Base-by-base conservation (phyloP, 345 rosid genomes). In the Mercurialis annua region DNA sequence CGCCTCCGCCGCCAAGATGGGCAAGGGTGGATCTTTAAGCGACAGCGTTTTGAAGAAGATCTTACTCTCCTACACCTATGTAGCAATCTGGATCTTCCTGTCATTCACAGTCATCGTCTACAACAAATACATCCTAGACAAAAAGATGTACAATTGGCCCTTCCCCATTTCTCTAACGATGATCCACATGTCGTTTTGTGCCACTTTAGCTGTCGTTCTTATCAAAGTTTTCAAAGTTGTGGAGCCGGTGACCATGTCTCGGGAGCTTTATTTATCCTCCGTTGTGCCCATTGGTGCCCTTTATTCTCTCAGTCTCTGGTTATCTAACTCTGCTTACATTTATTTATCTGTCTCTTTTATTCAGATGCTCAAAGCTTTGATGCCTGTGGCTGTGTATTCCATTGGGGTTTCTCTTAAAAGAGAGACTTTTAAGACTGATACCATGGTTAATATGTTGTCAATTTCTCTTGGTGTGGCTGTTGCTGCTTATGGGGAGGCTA, bases 41-140 rank as follows among this genome's bases (percentile, higher is more conserved):
- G 96, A 88, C 66, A 75, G 94, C 66, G 90, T 90, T 40, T 51
- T 93, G 76, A 88, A 82, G 81, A 88, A 90, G 86, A 88, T 93
- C 89, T 62, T 93, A 62, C 92, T 93, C 26, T 90, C 98, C 38
- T 93, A 93, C 92, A 72, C 90, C 52, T 93, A 93, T 74, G 98
- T 93, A 0, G 90, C 85, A 57, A 78, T 90, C 75, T 92, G 98
- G 98, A 90, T 92, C 92, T 92, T 90, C 95, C 94, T 93, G 36
- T 84, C 90, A 77, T 93, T 93, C 90, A 90, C 97, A 33, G 98
- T 93, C 58, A 93, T 93, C 81, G 98, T 92, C 59, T 92, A 88
- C 93, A 92, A 92, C 89, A 92, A 92, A 66, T 92, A 88, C 89
- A 92, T 92, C 90, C 92, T 92, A 46, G 98, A 92, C 84, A 87